Evolutionary conservation across 2,329 filamentous ascomycete genomes (phyloP).

Genomic region (Rhinocladiella mackenziei): DNA sequence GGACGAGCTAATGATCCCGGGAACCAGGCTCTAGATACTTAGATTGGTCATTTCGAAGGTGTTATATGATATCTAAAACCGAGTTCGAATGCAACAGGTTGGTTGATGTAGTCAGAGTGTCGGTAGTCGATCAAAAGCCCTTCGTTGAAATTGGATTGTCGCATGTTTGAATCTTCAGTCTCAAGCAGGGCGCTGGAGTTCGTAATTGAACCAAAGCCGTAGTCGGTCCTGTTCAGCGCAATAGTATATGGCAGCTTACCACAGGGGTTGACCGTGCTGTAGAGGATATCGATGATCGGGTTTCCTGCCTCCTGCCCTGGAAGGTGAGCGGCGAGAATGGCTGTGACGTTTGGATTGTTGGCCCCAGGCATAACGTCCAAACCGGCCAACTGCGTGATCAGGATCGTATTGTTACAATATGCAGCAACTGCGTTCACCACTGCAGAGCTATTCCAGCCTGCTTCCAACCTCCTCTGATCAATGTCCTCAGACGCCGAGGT

Average conservation of each 20-base stretch:
- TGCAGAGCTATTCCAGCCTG: slow-evolving; percentile 43
- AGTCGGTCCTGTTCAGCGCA: slow-evolving; percentile 63
- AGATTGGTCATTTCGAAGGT: slow-evolving; percentile 72
- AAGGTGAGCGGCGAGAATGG: slow-evolving; percentile 75
- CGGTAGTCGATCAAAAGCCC: slow-evolving; percentile 80
- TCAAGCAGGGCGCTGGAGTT: slow-evolving; percentile 18
- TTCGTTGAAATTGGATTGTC: slow-evolving; percentile 71
- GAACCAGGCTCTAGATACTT: slow-evolving; percentile 54
- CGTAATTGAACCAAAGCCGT: slow-evolving; percentile 61
- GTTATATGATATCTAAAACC: slow-evolving; percentile 78
- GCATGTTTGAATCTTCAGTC: slow-evolving; percentile 44
- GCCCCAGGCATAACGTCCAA: slow-evolving; percentile 37
- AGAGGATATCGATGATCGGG: slow-evolving; percentile 75
- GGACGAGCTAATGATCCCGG: slow-evolving; percentile 48
- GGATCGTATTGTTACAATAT: slow-evolving; percentile 50
- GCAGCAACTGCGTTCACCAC: slow-evolving; percentile 46
- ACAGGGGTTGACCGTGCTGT: slow-evolving; percentile 71
- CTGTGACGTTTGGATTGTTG: slow-evolving; percentile 62
- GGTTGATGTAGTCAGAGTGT: slow-evolving; percentile 62
- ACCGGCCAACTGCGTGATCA: slow-evolving; percentile 46
- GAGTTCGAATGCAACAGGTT: slow-evolving; percentile 54
- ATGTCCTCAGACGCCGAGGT: slow-evolving; percentile 45
- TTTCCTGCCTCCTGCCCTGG: slow-evolving; percentile 83
- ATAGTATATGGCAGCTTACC: slow-evolving; percentile 78
- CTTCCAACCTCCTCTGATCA: slow-evolving; percentile 40